These are phyloP conservation scores for Suillus plorans DNA, from an alignment of 768 basidiomycete genomes.

Conservation along the genomic window DNA sequence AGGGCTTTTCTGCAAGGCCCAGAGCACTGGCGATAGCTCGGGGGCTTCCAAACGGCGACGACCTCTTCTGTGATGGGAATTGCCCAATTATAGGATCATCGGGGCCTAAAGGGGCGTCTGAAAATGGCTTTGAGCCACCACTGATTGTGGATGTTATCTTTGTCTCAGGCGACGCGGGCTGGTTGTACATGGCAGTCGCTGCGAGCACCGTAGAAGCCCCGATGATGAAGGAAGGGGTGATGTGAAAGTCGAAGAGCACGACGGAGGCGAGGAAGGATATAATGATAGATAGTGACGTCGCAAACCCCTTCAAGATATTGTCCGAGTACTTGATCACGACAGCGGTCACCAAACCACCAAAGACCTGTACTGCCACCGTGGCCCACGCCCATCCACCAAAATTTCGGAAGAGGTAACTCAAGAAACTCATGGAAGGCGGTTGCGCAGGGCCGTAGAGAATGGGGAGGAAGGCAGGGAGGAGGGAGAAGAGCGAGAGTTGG, in stretches of 20 bases:
- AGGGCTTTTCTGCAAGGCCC: conserved; percentile 35
- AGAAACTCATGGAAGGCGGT: conserved; percentile 44
- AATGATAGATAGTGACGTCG: conserved; percentile 91
- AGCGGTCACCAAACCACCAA: conserved; percentile 92
- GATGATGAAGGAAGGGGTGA: conserved; percentile 84
- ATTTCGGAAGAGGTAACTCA: conserved; percentile 70
- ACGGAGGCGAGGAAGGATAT: conserved; percentile 94
- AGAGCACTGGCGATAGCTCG: conserved; percentile 51
- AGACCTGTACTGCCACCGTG: conserved; percentile 85
- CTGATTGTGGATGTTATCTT: conserved; percentile 27
- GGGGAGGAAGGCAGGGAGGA: conserved; percentile 85
- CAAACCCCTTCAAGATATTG: conserved; percentile 97
- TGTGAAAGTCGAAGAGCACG: conserved; percentile 83
- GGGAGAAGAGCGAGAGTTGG: conserved; percentile 85
- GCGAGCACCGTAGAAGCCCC: conserved; percentile 83
- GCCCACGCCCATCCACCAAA: conserved; percentile 97
- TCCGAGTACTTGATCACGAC: conserved; percentile 97
- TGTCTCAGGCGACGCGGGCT: conserved; percentile 47
- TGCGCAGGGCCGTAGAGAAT: conserved; percentile 57
- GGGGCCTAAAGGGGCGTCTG: conserved; percentile 45
- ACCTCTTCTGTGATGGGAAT: conserved; percentile 43
- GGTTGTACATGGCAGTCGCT: conserved; percentile 96
- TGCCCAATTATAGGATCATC: conserved; percentile 63
- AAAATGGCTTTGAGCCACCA: conserved; percentile 35
- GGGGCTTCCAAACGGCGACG: conserved; percentile 50